A percentile compares a stretch with the other conserved stretches of the same genome.
Conservation (phyloP, 23 red algal genomes). For the Porphyridium purpureum region DNA sequence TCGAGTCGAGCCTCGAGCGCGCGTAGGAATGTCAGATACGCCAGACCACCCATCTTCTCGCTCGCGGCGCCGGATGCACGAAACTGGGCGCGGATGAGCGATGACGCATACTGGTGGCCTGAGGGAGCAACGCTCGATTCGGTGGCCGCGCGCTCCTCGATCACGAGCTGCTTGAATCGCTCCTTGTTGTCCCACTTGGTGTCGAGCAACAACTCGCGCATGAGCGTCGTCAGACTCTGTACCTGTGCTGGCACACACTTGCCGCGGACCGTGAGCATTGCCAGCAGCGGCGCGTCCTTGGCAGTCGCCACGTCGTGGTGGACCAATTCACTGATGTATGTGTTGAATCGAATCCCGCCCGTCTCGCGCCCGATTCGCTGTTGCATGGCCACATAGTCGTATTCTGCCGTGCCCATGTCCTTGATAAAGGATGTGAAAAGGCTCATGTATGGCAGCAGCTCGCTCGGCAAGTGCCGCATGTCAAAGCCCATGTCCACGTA, state of each 20-base stretch:
- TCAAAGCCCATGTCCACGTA: constrained; percentile 77
- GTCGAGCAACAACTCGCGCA: constrained; percentile 64
- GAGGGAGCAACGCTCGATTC: constrained; percentile 50
- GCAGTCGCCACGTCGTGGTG: no score
- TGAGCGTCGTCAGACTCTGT: constrained; percentile 4
- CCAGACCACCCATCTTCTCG: constrained; percentile 78
- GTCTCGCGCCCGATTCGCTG: constrained; percentile 75
- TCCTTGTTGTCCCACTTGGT: constrained; percentile 48
- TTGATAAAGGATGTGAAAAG: constrained; percentile 47
- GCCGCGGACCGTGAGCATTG: constrained; percentile 56
- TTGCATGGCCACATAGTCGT: constrained; percentile 73
- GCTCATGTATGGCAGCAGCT: constrained; percentile 51
- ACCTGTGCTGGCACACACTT: constrained; percentile 42
- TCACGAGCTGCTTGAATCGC: constrained; percentile 64
- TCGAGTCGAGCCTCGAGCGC: constrained; percentile 46
- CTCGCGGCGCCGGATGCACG: constrained; percentile 32
- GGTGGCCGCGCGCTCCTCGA: constrained; percentile 72
- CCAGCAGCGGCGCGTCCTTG: constrained; percentile 42
- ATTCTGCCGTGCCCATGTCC: constrained; percentile 57
- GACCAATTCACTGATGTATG: constrained; percentile 33
- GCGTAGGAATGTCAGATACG: constrained; percentile 42
- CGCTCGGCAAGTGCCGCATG: constrained; percentile 40
- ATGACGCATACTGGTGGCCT: constrained; percentile 52
- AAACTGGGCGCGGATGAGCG: constrained; percentile 55
- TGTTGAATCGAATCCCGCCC: constrained; percentile 42